Evolutionary conservation across 768 basidiomycete genomes (phyloP), one percentile per base, ranked within the genome.

Genomic region (Pleurotus ostreatus): DNA sequence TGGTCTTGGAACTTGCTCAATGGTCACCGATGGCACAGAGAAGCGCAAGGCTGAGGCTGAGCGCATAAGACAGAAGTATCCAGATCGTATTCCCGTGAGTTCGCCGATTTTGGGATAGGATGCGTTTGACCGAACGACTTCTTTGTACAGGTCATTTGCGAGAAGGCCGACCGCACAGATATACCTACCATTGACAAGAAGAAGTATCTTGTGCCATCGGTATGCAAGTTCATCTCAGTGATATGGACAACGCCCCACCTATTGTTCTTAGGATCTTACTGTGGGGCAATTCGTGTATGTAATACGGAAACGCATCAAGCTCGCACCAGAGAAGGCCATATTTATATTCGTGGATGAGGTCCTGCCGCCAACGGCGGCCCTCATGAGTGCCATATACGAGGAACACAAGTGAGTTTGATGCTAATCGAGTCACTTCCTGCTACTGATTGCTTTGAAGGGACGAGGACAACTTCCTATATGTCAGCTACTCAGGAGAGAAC

Each of bases 151-250:
- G 96, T 99, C 56, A 99, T 99, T 74, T 99, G 97, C 75, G 97
- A 99, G 83, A 98, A 97, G 78, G 95, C 94, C 49, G 95, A 98
- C 78, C 84, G 90, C 66, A 95, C 94, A 55, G 97, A 99, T 76
- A 98, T 99, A 71, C 92, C 95, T 0, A 95, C 94, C 25, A 98
- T 99, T 70, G 97, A 99, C 82, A 99, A 99, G 91, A 98, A 99
- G 94, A 99, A 99, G 80, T 99, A 99, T 65, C 81, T 99, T 53
- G 97, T 99, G 8, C 97, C 97, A 44, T 95, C 94, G 55, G 96
- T 96, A 66, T 65, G 89, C 71, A 48, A 38, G 30, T 26, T 38
- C 30, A 34, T 20, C 38, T 34, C 13, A 30, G 37, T 38, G 22
- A 26, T 39, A 12, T 37, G 13, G 46, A 12, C 46, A 12, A 18